Conservation (phyloP, 331 rosid species). For the Pyracantha coccinea region DNA sequence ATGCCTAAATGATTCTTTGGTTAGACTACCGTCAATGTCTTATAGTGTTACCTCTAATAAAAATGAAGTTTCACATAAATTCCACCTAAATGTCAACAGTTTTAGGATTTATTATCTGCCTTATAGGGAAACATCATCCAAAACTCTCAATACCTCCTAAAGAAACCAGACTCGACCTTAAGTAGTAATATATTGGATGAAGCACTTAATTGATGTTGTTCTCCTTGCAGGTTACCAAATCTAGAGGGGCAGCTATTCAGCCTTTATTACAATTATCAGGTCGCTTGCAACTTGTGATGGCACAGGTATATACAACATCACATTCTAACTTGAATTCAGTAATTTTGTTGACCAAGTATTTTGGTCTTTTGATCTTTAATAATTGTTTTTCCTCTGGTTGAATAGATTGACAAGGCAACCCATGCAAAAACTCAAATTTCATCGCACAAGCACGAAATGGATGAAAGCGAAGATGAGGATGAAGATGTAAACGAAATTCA, state of each 20-base stretch:
- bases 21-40: not conserved
- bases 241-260: slow-evolving; percentile 57
- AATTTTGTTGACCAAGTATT: not conserved
- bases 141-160: not conserved
- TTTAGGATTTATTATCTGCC: not conserved
- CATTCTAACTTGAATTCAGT: slow-evolving; percentile 1
- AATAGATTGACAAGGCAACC: slow-evolving; percentile 69
- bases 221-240: slow-evolving; percentile 41
- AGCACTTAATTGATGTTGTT: slow-evolving; percentile 3
- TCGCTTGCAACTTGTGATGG: slow-evolving; percentile 69
- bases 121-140: not conserved
- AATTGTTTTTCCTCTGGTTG: not conserved
- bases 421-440: slow-evolving; percentile 24
- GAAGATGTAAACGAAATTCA: slow-evolving; percentile 40
- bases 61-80: not conserved
- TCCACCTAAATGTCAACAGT: not conserved
- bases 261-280: slow-evolving; percentile 74
- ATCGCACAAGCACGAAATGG: slow-evolving; percentile 6
- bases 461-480: slow-evolving; percentile 47
- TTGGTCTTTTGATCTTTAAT: slow-evolving; percentile 4
- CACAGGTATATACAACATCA: slow-evolving; percentile 52
- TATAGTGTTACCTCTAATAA: not conserved
- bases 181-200: not conserved
- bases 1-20: not conserved
- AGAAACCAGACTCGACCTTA: not conserved